Base-by-base conservation (phyloP, 768 basidiomycete genomes). In the Paxillus ammoniavirescens region DNA sequence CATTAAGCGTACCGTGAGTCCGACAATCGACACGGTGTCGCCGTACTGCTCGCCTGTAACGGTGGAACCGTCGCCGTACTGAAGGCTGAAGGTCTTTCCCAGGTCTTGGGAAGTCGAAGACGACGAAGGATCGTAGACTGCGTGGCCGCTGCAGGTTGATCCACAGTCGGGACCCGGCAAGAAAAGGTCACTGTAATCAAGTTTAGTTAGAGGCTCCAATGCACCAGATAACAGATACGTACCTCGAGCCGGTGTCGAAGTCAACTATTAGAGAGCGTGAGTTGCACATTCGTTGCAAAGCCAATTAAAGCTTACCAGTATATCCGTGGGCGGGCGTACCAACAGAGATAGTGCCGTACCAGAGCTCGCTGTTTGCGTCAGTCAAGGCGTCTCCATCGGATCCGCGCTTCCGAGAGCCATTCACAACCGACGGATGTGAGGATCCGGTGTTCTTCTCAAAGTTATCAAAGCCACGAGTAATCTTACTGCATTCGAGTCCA, bases 81-180 rank as follows among this genome's bases (percentile, higher is more conserved):
- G 0, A 5, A 46, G 14, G 8, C 0, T 6, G 43, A 61, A 54
- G n/a, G 26, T 40, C 18, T 36, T 12, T 5, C 12, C 7, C 52
- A 55, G 17, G 15, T 55, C 46, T 1, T 41, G 17, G 3, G 61
- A 13, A 14, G 56, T 57, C 5, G 51, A 48, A 30, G 64, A 65
- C 12, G 8, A 2, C 1, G 14, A 7, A 1, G 75, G 62, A 53
- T 72, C 50, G 58, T 73, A 77, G 42, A 63, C 56, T 28, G 44
- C 56, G 55, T 76, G 73, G 2, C 53, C 61, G 0, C 15, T 5
- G 55, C 75, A 76, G 28, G 4, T 56, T 17, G 51, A 58, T 17
- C 2, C 31, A 55, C 70, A 72, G 4, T 45, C 4, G 4, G 58
- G 30, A 1, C 60, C 62, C 7, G 71, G 69, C 31, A 72, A 36